Evolutionary conservation across 225 moss, liverwort and hornwort species (phyloP).

Genomic region (Antitrichia curtipendula): DNA sequence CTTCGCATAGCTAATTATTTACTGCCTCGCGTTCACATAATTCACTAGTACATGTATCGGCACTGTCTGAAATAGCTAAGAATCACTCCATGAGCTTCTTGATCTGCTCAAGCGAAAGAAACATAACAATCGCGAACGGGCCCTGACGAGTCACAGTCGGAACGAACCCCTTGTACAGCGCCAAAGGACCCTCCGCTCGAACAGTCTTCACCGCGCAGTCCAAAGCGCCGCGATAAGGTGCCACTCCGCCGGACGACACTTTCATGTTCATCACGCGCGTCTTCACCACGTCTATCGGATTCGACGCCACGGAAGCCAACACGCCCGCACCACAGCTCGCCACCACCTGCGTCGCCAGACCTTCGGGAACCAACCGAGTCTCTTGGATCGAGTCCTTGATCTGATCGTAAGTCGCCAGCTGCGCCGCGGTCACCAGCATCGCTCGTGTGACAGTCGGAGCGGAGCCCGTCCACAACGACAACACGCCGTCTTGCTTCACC

Average conservation of each 20-base stretch:
- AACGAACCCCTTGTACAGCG: constrained; percentile 72
- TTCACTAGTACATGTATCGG: neutral
- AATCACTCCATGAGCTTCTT: constrained; percentile 16
- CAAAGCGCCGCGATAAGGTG: constrained; percentile 55
- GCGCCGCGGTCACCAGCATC: constrained; percentile 77
- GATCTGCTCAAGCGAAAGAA: constrained; percentile 69
- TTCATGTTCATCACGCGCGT: constrained; percentile 86
- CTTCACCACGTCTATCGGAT: constrained; percentile 83
- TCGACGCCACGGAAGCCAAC: constrained; percentile 58
- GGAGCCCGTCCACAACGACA: constrained; percentile 71
- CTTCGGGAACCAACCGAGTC: constrained; percentile 11
- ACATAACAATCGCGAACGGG: constrained; percentile 65
- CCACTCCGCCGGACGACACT: constrained; percentile 3
- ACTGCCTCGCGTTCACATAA: neutral
- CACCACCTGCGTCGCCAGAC: constrained; percentile 47
- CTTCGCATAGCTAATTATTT: neutral
- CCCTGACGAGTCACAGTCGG: constrained; percentile 76
- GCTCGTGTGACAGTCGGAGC: constrained; percentile 65
- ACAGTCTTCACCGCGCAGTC: constrained; percentile 82
- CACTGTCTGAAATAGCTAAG: neutral
- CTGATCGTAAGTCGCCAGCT: constrained; percentile 83
- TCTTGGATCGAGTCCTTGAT: constrained; percentile 47
- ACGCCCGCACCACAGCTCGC: constrained; percentile 63
- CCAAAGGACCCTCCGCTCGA: constrained; percentile 57
- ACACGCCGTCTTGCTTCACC: constrained; percentile 40